phyloP scores from a whole-genome alignment of 108 stramenopile genomes.

The Mayamaea pseudoterrestris region DNA sequence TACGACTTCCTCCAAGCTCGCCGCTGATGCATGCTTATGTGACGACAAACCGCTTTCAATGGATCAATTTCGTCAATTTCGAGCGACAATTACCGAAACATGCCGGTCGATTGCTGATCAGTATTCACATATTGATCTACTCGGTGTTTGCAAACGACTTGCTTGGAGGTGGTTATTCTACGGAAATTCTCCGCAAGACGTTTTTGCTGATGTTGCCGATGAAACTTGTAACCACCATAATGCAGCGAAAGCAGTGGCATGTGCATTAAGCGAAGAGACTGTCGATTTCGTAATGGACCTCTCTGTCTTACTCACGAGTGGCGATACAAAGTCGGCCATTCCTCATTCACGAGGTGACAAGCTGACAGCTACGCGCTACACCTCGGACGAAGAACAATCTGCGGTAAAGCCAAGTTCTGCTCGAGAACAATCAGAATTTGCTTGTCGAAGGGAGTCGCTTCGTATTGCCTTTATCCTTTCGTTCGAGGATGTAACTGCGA shows the following conservation, averaged over 20 bases:
- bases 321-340: conserved; percentile 4
- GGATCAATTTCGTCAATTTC: conserved; percentile 45
- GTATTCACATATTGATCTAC: conserved; percentile 67
- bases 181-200: too few species aligned
- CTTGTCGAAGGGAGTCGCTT: conserved; percentile 33
- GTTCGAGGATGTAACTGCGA: conserved; percentile 32
- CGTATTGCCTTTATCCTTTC: conserved; percentile 75
- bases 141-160: conserved; percentile 22
- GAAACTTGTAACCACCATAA: conserved; percentile 36
- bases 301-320: conserved; percentile 30
- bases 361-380: conserved; percentile 8
- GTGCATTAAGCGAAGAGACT: too few species aligned
- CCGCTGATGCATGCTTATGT: conserved; percentile 40
- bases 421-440: conserved; percentile 43
- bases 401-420: conserved; percentile 25
- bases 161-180: conserved; percentile 61
- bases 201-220: background rate
- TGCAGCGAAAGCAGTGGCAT: too few species aligned
- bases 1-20: conserved; percentile 41
- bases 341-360: background rate
- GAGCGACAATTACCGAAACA: conserved; percentile 41
- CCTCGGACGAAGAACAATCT: conserved; percentile 52
- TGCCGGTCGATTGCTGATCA: conserved; percentile 44
- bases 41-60: conserved; percentile 34
- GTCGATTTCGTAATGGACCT: conserved; percentile 85